Evolutionary conservation across 2,329 filamentous ascomycete genomes (phyloP).

Genomic region (Pyrenochaeta sp.): DNA sequence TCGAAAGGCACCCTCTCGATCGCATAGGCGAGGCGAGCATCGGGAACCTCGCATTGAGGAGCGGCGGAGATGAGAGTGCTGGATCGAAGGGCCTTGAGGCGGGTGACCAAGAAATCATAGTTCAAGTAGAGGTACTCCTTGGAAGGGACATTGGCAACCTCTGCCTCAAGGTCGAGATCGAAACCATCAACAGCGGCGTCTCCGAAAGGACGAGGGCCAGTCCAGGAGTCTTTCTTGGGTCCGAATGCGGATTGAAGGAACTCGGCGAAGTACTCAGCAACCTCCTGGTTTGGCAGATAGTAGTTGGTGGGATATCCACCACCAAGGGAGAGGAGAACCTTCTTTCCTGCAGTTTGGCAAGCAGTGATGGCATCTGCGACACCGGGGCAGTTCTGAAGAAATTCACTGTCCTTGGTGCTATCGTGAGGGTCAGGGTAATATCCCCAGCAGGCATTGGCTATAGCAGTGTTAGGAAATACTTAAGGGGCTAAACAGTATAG

Average conservation of each 20-base stretch:
- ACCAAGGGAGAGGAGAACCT: constrained; percentile 56
- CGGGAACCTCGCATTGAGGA: constrained; percentile 61
- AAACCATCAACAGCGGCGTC: constrained; percentile 59
- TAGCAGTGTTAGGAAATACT: no score
- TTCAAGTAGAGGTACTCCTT: constrained; percentile 43
- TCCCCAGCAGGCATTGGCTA: constrained; percentile 54
- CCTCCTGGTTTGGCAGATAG: constrained; percentile 49
- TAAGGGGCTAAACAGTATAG: no score
- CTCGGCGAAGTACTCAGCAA: constrained; percentile 57
- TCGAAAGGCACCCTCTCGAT: constrained; percentile 58
- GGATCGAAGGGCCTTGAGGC: constrained; percentile 49
- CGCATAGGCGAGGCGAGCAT: constrained; percentile 54
- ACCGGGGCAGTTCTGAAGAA: constrained; percentile 54
- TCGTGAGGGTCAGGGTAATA: constrained; percentile 49
- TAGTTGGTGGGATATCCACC: constrained; percentile 53
- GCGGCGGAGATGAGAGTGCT: constrained; percentile 60
- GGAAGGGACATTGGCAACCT: constrained; percentile 26
- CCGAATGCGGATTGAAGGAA: constrained; percentile 61
- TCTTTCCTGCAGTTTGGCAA: constrained; percentile 46
- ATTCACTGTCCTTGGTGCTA: constrained; percentile 41
- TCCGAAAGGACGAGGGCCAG: constrained; percentile 57
- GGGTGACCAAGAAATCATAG: constrained; percentile 58
- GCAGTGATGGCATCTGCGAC: constrained; percentile 45
- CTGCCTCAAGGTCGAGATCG: constrained; percentile 58
- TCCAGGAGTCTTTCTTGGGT: constrained; percentile 44